Percentiles rank a stretch among this genome's conserved stretches.
Evolutionary conservation across 1,139 yeast genomes (phyloP).

Genomic region (Suhomyces taliae): DNA sequence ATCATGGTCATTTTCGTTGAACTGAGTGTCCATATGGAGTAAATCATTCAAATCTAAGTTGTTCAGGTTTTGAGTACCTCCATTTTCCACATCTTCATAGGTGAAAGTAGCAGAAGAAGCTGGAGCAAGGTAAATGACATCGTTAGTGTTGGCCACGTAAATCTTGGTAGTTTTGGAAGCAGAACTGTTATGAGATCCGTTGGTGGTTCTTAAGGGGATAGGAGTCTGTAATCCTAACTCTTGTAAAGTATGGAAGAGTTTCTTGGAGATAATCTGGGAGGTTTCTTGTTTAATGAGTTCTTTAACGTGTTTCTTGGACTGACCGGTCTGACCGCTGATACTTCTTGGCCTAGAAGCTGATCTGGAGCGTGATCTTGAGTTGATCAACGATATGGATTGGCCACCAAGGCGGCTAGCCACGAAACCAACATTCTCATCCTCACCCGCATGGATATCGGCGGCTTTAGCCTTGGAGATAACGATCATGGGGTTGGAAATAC

Average conservation of each 20-base stretch:
- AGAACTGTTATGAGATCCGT: conserved; percentile 21
- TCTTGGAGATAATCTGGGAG: conserved; percentile 38
- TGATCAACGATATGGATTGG: conserved; percentile 20
- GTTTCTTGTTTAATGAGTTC: conserved; percentile 44
- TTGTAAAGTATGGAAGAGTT: conserved; percentile 30
- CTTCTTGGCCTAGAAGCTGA: conserved; percentile 15
- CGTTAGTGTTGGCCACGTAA: conserved; percentile 43
- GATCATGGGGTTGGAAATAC: conserved; percentile 24
- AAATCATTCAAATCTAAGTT: conserved; percentile 11
- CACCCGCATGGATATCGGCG: conserved; percentile 1
- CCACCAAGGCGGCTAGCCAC: conserved; percentile 16
- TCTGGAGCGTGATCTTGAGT: conserved; percentile 15
- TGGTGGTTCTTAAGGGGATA: conserved; percentile 32
- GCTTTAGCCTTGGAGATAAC: conserved; percentile 16
- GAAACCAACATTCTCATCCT: background rate
- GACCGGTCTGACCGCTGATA: conserved; percentile 1
- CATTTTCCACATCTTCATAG: conserved; percentile 48
- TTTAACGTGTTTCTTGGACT: conserved; percentile 31
- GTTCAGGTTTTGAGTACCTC: conserved; percentile 21
- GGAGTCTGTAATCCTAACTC: conserved; percentile 47
- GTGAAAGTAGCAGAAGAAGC: conserved; percentile 45
- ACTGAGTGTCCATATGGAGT: conserved; percentile 7
- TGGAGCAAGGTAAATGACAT: conserved; percentile 44
- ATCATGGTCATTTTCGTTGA: conserved; percentile 4
- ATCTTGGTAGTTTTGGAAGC: conserved; percentile 31